Conservation (phyloP, 2,329 filamentous ascomycete species). For the Arthroderma sp. region DNA sequence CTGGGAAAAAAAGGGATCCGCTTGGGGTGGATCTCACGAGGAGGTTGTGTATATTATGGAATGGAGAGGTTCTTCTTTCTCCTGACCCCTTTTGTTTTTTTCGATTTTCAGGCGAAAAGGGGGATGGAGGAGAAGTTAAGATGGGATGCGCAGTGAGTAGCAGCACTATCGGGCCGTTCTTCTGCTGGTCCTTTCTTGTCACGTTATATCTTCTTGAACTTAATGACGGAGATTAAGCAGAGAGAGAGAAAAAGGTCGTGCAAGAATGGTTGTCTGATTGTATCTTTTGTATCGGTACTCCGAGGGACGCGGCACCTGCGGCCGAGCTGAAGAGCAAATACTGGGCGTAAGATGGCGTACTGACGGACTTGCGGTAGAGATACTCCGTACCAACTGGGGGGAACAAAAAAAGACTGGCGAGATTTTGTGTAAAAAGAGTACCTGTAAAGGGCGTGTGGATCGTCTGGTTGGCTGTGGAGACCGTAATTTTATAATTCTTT, state of each 20-base stretch:
- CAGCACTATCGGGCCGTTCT: neutral
- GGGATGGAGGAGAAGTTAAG: neutral
- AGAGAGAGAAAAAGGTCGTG: neutral
- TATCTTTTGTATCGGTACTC: neutral
- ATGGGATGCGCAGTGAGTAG: neutral
- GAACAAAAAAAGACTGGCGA: neutral
- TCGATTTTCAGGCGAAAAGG: neutral
- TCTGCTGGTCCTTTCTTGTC: neutral
- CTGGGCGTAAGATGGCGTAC: neutral
- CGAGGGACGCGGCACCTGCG: neutral
- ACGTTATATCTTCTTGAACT: neutral
- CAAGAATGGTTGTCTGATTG: neutral
- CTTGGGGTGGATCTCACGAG: conserved; percentile 2
- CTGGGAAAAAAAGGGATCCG: neutral
- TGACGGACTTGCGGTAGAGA: neutral
- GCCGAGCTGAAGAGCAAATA: neutral
- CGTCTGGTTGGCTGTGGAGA: conserved; percentile 4
- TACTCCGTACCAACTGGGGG: neutral
- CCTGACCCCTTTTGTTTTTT: neutral
- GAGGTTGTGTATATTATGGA: neutral
- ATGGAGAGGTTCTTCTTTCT: neutral
- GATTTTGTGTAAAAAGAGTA: neutral
- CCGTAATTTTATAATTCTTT: conserved; percentile 5
- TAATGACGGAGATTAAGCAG: conserved; percentile 3
- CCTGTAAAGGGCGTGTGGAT: neutral